Base-by-base conservation (phyloP, 78 protist species). In the Dictyostelium citrinum region DNA sequence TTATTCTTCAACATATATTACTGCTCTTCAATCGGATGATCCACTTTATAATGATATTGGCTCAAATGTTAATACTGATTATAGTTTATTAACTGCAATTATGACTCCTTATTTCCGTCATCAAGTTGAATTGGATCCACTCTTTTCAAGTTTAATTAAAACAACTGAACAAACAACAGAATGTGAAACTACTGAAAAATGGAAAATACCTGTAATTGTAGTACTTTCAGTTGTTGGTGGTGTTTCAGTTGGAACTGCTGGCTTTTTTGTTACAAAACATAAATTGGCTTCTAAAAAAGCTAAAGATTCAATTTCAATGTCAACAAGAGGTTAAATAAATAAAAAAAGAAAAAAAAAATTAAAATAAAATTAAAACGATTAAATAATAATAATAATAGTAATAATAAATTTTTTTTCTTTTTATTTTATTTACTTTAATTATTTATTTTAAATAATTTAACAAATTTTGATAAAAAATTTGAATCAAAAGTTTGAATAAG, bases 201-300 rank as follows among this genome's bases (percentile, higher is more conserved):
- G 92, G 92, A 85, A 85, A 43, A 39, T 85, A 9, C 84, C 92
- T 12, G 77, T 85, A 5, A 85, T 85, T 8, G 67, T 39, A 29
- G 77, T 61, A 1, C 35, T 85, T 5, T 61, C 61, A 8, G 29
- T 31, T 20, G 92, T 61, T 41, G 92, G 92, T 76, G 58, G 76
- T 17, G 45, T 60, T 16, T 64, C 92, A 3, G 39, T 76, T 60
- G 70, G 37, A 14, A 45, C 49, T 17, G 92, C 64, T 8, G 35
- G 64, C 43, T 24, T 58, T 8, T 24, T 76, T 2, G 29, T 8
- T 6, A 24, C 35, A 17, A 80, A 55, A 55, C 61, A 35, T 20
- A 75, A 75, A 75, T 4, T 75, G 2, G 31, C 29, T 22, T 22
- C 24, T 16, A 75, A 41, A 75, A 75, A 75, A 75, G 20, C 1